phyloP scores from a whole-genome alignment of 1,284 basidiomycete species.

The Ustilago loliicola region DNA sequence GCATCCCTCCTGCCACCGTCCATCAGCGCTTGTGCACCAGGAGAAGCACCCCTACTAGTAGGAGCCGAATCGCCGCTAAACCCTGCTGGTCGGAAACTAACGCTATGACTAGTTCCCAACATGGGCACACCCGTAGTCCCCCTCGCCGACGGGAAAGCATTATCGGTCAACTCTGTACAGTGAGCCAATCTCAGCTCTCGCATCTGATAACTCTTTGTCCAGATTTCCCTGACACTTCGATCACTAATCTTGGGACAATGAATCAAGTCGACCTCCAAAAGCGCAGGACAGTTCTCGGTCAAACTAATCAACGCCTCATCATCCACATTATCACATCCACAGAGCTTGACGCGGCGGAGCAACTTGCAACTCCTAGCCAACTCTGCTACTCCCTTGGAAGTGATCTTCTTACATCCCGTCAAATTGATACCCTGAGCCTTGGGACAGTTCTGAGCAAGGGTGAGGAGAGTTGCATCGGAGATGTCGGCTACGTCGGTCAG shows the following conservation, averaged over 20 bases:
- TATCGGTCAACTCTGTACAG: conserved; percentile 83
- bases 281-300: conserved; percentile 78
- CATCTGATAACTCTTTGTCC: conserved; percentile 83
- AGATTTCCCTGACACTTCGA: conserved; percentile 83
- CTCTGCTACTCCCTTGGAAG: conserved; percentile 82
- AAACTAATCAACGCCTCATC: conserved; percentile 60
- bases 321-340: conserved; percentile 58
- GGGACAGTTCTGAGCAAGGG: conserved; percentile 74
- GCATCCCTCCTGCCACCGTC: conserved; percentile 12
- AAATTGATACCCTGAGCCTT: conserved; percentile 94
- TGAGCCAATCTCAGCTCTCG: conserved; percentile 90
- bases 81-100: conserved; percentile 19
- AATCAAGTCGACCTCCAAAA: conserved; percentile 94
- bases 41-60: conserved; percentile 50
- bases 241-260: conserved; percentile 85
- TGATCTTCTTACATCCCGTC: conserved; percentile 83
- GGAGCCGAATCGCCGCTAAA: conserved; percentile 48
- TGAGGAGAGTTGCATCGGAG: conserved; percentile 57
- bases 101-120: conserved; percentile 39
- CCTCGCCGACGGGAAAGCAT: conserved; percentile 81
- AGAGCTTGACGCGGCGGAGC: conserved; percentile 76
- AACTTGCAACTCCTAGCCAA: conserved; percentile 83
- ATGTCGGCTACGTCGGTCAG: conserved; percentile 75
- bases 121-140: conserved; percentile 43
- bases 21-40: conserved; percentile 16